Base-by-base conservation (phyloP, 495 filamentous ascomycete species). In the Rusavskia elegans region DNA sequence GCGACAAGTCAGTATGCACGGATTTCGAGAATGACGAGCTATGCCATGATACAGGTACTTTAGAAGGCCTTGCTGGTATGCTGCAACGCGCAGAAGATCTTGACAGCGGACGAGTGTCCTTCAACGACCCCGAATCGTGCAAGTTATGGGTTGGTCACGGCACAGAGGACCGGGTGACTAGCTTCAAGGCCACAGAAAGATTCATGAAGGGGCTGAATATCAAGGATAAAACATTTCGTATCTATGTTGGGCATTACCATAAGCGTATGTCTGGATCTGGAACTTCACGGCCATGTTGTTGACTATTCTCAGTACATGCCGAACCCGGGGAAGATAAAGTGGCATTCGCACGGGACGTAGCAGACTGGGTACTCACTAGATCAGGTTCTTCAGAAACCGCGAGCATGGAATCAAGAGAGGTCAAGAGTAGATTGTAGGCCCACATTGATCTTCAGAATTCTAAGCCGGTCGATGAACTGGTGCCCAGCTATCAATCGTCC, bases 221-320 rank as follows among this genome's bases (percentile, higher is more conserved):
- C 16, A 61, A 68, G 45, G 85, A 94, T 62, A 81, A 77, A 60
- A 69, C 66, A 40, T 85, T 89, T 57, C 80, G 74, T 69, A 58
- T 68, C 8, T 95, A 90, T 60, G 81, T 85, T 45, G 89, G 85
- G 6, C 85, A 74, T 68, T 86, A 74, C 63, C 89, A 95, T 66
- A 78, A 79, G 66, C 55, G 71, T 75, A 51, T 58, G 69, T 64
- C 40, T 9, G 32, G 25, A 25, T 23, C 52, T 35, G 5, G 10
- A 54, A 36, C 32, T 14, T 13, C 16, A 29, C 4, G 23, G 25
- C 14, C 13, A 1, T 13, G n/a, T 27, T 35, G 27, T 32, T 49
- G 21, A 50, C n/a, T 40, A 44, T 10, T 5, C 21, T 59, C 58
- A 69, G 63, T 94, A 58, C 85, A 92, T 67, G 74, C 74, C 2